Percentiles rank a stretch among this genome's conserved stretches.
Conservation (phyloP, 2,329 filamentous ascomycete species). For the Alternaria longipes region DNA sequence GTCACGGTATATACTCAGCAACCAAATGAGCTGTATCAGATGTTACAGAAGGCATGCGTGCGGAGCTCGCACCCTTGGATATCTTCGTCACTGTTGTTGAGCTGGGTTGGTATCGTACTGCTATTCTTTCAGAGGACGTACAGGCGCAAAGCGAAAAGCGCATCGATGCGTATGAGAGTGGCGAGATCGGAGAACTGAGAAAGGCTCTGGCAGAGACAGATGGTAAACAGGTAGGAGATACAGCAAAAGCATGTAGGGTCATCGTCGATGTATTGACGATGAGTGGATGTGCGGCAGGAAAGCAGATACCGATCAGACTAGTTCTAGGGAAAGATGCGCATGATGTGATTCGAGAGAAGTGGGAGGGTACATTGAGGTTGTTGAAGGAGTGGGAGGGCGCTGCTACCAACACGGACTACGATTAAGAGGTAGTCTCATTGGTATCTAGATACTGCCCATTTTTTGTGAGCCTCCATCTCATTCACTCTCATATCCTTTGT, state of each 20-base stretch:
- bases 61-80: conserved; percentile 57
- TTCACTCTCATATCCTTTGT: background rate
- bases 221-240: conserved; percentile 64
- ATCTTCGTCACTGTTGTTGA: conserved; percentile 59
- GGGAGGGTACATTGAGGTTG: conserved; percentile 21
- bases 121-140: conserved; percentile 51
- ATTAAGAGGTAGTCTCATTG: background rate
- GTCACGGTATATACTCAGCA: conserved; percentile 57
- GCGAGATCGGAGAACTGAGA: conserved; percentile 47
- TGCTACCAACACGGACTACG: conserved; percentile 28
- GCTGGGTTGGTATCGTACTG: conserved; percentile 62
- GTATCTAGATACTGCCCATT: background rate
- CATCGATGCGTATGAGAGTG: conserved; percentile 46
- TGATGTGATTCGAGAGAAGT: conserved; percentile 28
- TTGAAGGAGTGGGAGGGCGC: conserved; percentile 51
- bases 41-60: conserved; percentile 54
- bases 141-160: conserved; percentile 26
- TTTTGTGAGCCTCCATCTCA: background rate
- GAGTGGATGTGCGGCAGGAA: conserved; percentile 59
- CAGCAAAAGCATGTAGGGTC: conserved; percentile 61
- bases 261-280: conserved; percentile 66
- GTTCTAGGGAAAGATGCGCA: conserved; percentile 56
- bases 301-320: conserved; percentile 62
- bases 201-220: conserved; percentile 50
- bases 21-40: conserved; percentile 55